Evolutionary conservation across 371 early-diverging fungal species (phyloP).

Genomic region (Capillidium heterosporum): DNA sequence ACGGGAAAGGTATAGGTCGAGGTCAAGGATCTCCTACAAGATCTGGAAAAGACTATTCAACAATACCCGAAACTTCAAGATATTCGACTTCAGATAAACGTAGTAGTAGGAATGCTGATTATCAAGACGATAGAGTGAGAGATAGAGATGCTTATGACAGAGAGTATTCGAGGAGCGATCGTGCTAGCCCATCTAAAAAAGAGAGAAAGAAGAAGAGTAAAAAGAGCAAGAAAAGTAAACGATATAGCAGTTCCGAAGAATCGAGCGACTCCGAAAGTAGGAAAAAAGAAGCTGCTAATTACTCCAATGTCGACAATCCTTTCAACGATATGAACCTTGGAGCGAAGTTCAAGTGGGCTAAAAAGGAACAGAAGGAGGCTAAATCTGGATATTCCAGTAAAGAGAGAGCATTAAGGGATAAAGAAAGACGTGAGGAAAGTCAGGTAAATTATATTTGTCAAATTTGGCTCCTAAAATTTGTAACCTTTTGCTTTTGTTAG

Average conservation of each 20-base stretch:
- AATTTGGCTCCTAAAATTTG: no score
- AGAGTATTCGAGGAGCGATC: neutral
- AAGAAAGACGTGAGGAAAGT: constrained; percentile 43
- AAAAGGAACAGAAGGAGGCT: constrained; percentile 53
- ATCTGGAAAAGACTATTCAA: no score
- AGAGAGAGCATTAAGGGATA: constrained; percentile 40
- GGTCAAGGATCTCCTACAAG: no score
- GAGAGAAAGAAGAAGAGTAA: constrained; percentile 12
- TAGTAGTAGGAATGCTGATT: no score
- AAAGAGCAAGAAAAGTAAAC: constrained; percentile 12
- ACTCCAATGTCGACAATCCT: constrained; percentile 59
- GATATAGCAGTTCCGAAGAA: neutral
- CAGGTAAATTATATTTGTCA: constrained; percentile 15
- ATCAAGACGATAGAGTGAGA: no score
- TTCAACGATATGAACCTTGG: constrained; percentile 64
- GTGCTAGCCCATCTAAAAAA: constrained; percentile 7
- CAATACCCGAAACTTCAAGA: no score
- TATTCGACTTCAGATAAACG: no score
- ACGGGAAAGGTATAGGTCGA: no score
- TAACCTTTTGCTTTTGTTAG: constrained; percentile 8
- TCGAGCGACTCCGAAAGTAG: constrained; percentile 6
- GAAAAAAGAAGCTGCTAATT: constrained; percentile 11
- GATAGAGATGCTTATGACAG: no score
- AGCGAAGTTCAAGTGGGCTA: constrained; percentile 79
- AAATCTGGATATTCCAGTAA: constrained; percentile 32